Conservation (phyloP, 805 yeast genomes). For the Yamadazyma laniorum region DNA sequence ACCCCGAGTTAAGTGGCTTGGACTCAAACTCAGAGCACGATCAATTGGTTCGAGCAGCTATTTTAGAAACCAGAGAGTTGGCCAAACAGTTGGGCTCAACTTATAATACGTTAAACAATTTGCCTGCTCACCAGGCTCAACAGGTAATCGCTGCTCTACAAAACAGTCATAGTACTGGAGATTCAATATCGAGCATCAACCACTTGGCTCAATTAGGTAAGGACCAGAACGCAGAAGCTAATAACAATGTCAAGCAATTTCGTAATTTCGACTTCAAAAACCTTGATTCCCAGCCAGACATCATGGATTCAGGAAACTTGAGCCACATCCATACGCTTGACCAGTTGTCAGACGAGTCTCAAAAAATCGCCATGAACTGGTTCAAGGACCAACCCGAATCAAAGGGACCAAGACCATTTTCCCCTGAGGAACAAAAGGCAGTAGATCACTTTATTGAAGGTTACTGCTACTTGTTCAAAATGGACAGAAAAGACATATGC, state of each 20-base stretch:
- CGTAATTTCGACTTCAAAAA: constrained; percentile 3
- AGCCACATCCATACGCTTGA: constrained; percentile 29
- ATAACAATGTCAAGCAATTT: neutral
- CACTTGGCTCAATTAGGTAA: constrained; percentile 8
- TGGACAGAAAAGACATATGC: constrained; percentile 69
- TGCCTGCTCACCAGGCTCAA: constrained; percentile 25
- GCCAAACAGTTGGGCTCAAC: constrained; percentile 35
- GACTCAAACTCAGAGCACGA: constrained; percentile 51
- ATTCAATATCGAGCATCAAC: constrained; percentile 7
- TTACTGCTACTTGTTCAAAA: constrained; percentile 60
- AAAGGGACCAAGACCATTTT: constrained; percentile 46
- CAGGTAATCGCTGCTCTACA: constrained; percentile 29
- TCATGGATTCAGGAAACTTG: constrained; percentile 18
- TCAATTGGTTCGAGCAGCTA: constrained; percentile 67
- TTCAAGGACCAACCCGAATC: constrained; percentile 27
- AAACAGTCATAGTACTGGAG: constrained; percentile 8
- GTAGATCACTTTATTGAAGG: constrained; percentile 71
- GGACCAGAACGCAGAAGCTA: constrained; percentile 1
- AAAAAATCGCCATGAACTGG: constrained; percentile 35
- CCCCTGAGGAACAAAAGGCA: constrained; percentile 63
- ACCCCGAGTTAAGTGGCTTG: constrained; percentile 38
- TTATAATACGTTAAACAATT: constrained; percentile 9
- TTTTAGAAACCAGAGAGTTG: constrained; percentile 64
- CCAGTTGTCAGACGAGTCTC: constrained; percentile 34
- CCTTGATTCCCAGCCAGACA: constrained; percentile 1